These are phyloP conservation scores for Pisolithus orientalis DNA, from an alignment of 768 basidiomycete genomes.

Conservation along the genomic window DNA sequence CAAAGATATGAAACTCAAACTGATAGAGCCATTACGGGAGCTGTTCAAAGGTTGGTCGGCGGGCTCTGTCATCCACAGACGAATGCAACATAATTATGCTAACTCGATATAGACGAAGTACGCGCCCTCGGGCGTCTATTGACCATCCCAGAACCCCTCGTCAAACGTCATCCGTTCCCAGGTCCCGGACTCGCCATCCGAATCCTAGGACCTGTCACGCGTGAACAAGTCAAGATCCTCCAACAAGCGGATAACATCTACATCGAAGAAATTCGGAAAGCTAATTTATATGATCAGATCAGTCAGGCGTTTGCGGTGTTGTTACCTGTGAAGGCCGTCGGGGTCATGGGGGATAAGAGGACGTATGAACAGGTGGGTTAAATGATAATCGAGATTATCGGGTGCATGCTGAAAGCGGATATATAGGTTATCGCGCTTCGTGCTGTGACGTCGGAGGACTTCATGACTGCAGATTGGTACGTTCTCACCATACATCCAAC, in stretches of 20 bases:
- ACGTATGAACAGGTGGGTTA: constrained; percentile 84
- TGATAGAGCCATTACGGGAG: constrained; percentile 95
- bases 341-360: constrained; percentile 94
- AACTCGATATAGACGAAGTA: constrained; percentile 71
- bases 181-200: constrained; percentile 98
- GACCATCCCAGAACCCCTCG: constrained; percentile 85
- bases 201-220: constrained; percentile 92
- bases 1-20: constrained; percentile 96
- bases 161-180: constrained; percentile 97
- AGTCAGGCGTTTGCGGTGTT: constrained; percentile 96
- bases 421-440: constrained; percentile 83
- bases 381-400: neutral
- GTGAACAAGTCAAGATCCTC: constrained; percentile 85
- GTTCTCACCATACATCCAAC: constrained; percentile 10
- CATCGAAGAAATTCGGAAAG: constrained; percentile 95
- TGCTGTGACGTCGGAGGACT: constrained; percentile 97
- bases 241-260: constrained; percentile 94
- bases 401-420: constrained; percentile 3
- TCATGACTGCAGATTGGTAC: constrained; percentile 99
- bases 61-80: neutral
- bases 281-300: constrained; percentile 88
- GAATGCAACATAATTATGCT: neutral
- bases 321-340: constrained; percentile 93
- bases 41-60: constrained; percentile 83
- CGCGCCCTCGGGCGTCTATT: constrained; percentile 87